These are phyloP conservation scores for Psilocybe subaeruginosa DNA, from an alignment of 768 basidiomycete genomes.

Conservation along the genomic window DNA sequence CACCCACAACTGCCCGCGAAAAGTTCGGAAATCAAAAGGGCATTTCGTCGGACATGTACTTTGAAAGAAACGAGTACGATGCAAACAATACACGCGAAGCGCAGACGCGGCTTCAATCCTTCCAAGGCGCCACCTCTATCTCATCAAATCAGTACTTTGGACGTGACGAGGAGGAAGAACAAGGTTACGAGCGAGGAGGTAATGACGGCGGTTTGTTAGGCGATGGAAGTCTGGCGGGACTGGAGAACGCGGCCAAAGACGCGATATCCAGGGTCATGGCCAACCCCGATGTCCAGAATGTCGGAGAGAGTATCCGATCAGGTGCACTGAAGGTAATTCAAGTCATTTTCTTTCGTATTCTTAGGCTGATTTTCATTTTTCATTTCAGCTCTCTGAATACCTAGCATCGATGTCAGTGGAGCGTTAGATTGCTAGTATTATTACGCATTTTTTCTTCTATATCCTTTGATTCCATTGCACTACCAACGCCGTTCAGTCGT, in stretches of 20 bases:
- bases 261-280: slow-evolving; percentile 72
- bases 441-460: not conserved
- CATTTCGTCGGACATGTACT: slow-evolving; percentile 98
- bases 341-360: slow-evolving; percentile 6
- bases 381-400: slow-evolving; percentile 60
- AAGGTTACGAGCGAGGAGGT: slow-evolving; percentile 37
- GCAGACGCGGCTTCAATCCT: slow-evolving; percentile 76
- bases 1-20: slow-evolving; percentile 81
- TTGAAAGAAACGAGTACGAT: slow-evolving; percentile 89
- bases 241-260: slow-evolving; percentile 72
- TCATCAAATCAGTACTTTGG: slow-evolving; percentile 98
- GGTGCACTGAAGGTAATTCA: slow-evolving; percentile 77
- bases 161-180: slow-evolving; percentile 79
- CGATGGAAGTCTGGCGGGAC: slow-evolving; percentile 61
- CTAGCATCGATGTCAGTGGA: slow-evolving; percentile 68
- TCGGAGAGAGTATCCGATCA: slow-evolving; percentile 74
- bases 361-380: slow-evolving; percentile 6
- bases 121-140: slow-evolving; percentile 92
- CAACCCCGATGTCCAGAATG: slow-evolving; percentile 88
- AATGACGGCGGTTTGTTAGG: slow-evolving; percentile 39
- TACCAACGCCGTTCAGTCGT: too few species aligned
- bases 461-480: too few species aligned
- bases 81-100: slow-evolving; percentile 72
- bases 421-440: not conserved
- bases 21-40: slow-evolving; percentile 93